A percentile compares a stretch with the other conserved stretches of the same genome.
Evolutionary conservation across 1,284 basidiomycete genomes (phyloP).

Genomic region (Trichosporon ovoides): DNA sequence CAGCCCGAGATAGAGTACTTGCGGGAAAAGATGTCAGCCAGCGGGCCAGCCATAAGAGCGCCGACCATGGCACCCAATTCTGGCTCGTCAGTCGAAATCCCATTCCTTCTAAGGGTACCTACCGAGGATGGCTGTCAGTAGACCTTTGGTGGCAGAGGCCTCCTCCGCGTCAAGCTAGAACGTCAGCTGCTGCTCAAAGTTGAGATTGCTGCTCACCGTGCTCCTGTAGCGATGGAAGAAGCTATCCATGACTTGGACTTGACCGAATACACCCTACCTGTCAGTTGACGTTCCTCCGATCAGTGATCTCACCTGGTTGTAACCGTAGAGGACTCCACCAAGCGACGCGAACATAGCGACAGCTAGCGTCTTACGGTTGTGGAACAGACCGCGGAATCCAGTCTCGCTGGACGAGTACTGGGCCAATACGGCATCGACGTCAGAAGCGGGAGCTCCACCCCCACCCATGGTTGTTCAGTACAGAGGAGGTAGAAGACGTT

Average conservation of each 20-base stretch:
- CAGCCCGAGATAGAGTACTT: conserved; percentile 43
- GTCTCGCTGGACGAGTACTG: conserved; percentile 3
- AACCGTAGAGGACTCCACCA: conserved; percentile 47
- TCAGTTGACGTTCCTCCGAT: background rate
- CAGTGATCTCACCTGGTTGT: conserved; percentile 31
- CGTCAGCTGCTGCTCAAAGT: background rate
- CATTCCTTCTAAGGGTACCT: background rate
- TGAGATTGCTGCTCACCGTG: conserved; percentile 26
- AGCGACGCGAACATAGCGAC: conserved; percentile 35
- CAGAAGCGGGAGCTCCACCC: conserved; percentile 9
- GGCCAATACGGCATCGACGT: conserved; percentile 11
- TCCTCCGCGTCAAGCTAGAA: conserved; percentile 10
- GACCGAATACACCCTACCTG: conserved; percentile 40
- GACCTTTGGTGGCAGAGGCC: conserved; percentile 26
- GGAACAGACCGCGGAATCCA: conserved; percentile 15
- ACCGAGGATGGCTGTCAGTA: conserved; percentile 41
- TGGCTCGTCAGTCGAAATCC: background rate
- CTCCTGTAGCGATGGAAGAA: conserved; percentile 31
- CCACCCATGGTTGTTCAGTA: conserved; percentile 3
- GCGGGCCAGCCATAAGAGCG: conserved; percentile 40
- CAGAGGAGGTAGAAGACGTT: background rate
- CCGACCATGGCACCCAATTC: conserved; percentile 44
- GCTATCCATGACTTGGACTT: conserved; percentile 44
- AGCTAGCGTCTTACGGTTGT: conserved; percentile 11
- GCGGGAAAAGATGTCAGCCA: conserved; percentile 41